Percentiles rank a stretch among this genome's conserved stretches.
These are phyloP conservation scores for Albugo candida DNA, from an alignment of 352 stramenopile species.

Conservation along the genomic window DNA sequence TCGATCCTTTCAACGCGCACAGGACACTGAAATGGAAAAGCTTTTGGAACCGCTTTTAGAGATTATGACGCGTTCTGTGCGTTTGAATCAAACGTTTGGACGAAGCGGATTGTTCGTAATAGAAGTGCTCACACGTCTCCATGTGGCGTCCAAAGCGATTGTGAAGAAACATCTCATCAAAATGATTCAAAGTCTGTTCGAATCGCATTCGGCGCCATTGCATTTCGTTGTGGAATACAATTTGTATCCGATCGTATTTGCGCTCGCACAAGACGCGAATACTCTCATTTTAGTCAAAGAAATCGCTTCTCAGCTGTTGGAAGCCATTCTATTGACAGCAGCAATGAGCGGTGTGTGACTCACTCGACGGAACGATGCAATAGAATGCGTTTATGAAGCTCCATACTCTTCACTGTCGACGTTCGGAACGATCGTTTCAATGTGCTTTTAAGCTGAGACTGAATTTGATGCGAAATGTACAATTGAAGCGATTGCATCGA, in stretches of 20 bases:
- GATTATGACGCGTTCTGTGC: conserved; percentile 52
- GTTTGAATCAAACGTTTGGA: conserved; percentile 71
- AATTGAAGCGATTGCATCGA: too few relatives aligned
- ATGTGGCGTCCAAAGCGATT: conserved; percentile 67
- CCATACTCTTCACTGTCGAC: conserved; percentile 39
- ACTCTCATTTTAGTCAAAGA: conserved; percentile 81
- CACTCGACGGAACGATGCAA: not conserved
- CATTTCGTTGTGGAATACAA: conserved; percentile 82
- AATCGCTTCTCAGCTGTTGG: conserved; percentile 70
- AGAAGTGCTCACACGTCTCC: conserved; percentile 64
- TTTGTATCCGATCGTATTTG: conserved; percentile 50
- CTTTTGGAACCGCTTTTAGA: conserved; percentile 60
- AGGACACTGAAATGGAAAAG: conserved; percentile 62
- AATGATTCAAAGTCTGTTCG: conserved; percentile 82
- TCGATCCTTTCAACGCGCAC: conserved; percentile 36
- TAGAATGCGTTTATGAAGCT: conserved; percentile 24
- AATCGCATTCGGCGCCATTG: conserved; percentile 62
- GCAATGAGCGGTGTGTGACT: conserved; percentile 9
- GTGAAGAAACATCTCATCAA: conserved; percentile 83
- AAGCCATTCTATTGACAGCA: conserved; percentile 58
- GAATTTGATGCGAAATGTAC: too few relatives aligned
- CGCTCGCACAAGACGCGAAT: conserved; percentile 75
- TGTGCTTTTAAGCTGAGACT: not conserved
- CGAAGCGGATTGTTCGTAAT: conserved; percentile 68
- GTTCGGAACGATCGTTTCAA: conserved; percentile 16